Evolutionary conservation across 108 stramenopile species (phyloP).

Genomic region (Conticribra guillardii): DNA sequence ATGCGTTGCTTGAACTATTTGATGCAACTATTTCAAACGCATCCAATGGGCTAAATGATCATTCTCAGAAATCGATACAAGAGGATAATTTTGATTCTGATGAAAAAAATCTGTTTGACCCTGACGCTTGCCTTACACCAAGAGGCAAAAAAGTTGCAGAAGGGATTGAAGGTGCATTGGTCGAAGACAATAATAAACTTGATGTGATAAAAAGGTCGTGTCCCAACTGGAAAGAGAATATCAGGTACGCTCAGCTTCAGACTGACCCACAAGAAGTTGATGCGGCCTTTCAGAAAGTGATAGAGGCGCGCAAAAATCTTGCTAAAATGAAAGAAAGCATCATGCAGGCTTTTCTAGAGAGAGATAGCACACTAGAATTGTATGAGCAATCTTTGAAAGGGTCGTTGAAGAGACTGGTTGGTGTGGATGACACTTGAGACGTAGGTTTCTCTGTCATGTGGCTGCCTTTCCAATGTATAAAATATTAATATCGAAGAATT

Average conservation of each 20-base stretch:
- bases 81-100: slow-evolving; percentile 8
- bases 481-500: too few relatives aligned
- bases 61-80: neutral
- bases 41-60: neutral
- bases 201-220: slow-evolving; percentile 35
- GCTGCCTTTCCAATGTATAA: too few relatives aligned
- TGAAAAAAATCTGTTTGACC: neutral
- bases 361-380: slow-evolving; percentile 29
- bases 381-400: slow-evolving; percentile 34
- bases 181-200: slow-evolving; percentile 3
- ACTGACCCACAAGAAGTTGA: slow-evolving; percentile 23
- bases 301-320: slow-evolving; percentile 12
- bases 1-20: slow-evolving; percentile 21
- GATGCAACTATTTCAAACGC: slow-evolving; percentile 8
- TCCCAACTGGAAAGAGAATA: slow-evolving; percentile 37
- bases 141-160: slow-evolving; percentile 16
- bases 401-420: slow-evolving; percentile 18
- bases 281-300: slow-evolving; percentile 22
- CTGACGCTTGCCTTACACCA: slow-evolving; percentile 9
- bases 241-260: slow-evolving; percentile 24
- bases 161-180: slow-evolving; percentile 23
- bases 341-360: slow-evolving; percentile 35
- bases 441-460: too few relatives aligned
- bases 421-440: too few relatives aligned
- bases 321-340: slow-evolving; percentile 30